Evolutionary conservation across 345 rosid species (phyloP).

Genomic region (Eucalyptus regnans): DNA sequence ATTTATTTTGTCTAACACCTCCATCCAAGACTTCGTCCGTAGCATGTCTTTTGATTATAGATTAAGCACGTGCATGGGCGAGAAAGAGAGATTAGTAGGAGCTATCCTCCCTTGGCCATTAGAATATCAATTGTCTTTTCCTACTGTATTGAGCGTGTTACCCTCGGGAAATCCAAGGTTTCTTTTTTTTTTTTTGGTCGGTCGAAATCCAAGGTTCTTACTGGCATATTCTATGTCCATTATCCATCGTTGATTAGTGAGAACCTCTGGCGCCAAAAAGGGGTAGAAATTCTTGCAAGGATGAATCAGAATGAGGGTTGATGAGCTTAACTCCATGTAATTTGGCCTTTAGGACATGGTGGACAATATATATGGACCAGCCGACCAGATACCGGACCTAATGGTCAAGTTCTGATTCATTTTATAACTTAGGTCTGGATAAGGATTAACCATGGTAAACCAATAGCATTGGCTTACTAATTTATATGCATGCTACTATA

Average conservation of each 20-base stretch:
- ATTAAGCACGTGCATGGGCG: not conserved
- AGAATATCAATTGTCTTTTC: not conserved
- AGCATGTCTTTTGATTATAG: not conserved
- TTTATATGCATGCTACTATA: not conserved
- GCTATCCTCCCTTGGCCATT: not conserved
- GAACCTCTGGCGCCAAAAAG: not conserved
- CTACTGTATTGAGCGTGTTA: not conserved
- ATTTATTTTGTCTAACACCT: too few relatives aligned
- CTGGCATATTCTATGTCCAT: not conserved
- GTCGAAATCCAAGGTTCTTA: not conserved
- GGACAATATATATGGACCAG: not conserved
- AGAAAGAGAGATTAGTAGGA: not conserved
- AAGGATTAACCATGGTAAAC: not conserved
- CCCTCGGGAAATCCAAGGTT: not conserved
- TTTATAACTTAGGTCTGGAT: not conserved
- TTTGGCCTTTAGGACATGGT: not conserved
- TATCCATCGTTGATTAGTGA: not conserved
- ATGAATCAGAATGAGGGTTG: not conserved
- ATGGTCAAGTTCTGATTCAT: not conserved
- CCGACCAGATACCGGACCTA: not conserved
- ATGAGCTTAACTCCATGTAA: not conserved
- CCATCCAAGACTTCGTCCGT: not conserved
- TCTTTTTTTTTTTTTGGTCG: too few relatives aligned
- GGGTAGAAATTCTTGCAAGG: not conserved
- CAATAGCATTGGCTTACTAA: not conserved